Conservation (phyloP, 305 asterid genomes). For the Solanum hybrid region DNA sequence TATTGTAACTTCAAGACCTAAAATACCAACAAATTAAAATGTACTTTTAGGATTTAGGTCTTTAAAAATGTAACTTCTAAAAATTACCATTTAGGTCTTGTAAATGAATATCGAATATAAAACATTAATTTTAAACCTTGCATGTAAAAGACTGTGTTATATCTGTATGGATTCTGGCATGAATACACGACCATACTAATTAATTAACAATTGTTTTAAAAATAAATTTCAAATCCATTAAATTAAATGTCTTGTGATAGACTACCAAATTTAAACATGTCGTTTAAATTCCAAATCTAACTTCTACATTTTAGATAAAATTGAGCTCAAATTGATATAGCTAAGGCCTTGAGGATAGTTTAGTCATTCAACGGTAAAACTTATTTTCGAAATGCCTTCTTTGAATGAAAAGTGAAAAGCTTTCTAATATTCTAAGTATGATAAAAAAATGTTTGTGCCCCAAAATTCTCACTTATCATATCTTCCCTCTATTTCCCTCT, state of each 20-base stretch:
- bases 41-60: background rate
- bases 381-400: background rate
- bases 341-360: background rate
- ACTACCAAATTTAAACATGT: no score
- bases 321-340: background rate
- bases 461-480: background rate
- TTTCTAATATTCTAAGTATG: background rate
- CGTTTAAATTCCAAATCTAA: no score
- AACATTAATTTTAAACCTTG: no score
- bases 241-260: background rate
- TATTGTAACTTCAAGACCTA: background rate
- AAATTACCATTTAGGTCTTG: no score
- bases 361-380: background rate
- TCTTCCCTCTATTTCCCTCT: background rate
- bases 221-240: no score
- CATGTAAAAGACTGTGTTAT: no score
- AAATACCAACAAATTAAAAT: no score
- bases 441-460: background rate
- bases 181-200: background rate
- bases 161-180: no score
- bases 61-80: no score
- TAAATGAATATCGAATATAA: no score
- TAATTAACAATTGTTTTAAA: background rate
- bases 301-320: background rate
- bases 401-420: background rate